Conservation (phyloP, 1,284 basidiomycete species). For the Chondrostereum purpureum region DNA sequence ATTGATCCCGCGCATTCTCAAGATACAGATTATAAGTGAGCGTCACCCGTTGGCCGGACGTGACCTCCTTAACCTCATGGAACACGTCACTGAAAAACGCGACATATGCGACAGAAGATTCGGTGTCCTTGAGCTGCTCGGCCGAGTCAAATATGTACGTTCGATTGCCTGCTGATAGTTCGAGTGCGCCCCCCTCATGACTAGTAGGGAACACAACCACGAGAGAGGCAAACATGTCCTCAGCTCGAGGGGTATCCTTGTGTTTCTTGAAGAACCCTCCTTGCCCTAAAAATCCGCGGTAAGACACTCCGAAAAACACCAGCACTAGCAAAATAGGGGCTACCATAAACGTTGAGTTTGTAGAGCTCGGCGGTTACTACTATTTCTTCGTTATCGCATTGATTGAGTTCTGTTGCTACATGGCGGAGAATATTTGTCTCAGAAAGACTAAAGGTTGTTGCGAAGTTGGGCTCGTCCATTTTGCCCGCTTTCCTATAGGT, state of each 20-base stretch:
- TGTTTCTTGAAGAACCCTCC: constrained; percentile 1
- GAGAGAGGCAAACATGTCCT: constrained; percentile 39
- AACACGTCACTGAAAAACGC: neutral
- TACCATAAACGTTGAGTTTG: constrained; percentile 26
- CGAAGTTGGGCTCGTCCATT: neutral
- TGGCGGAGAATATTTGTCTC: constrained; percentile 2
- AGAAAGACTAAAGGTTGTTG: too few species aligned
- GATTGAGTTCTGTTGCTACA: too few species aligned
- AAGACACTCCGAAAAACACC: neutral
- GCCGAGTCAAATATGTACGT: constrained; percentile 30
- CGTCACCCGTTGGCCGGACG: neutral
- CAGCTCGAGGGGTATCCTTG: constrained; percentile 6
- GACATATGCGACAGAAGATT: constrained; percentile 15
- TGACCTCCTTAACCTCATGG: neutral
- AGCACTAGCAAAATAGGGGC: neutral
- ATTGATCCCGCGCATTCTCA: too few species aligned
- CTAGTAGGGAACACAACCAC: constrained; percentile 35
- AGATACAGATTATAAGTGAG: too few species aligned
- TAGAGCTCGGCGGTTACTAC: constrained; percentile 20
- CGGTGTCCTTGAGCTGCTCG: too few species aligned
- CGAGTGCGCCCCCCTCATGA: constrained; percentile 33
- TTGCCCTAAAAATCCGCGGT: neutral
- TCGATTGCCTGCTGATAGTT: constrained; percentile 24
- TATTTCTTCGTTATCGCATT: too few species aligned
- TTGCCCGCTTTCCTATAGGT: neutral